Evolutionary conservation across 2,329 filamentous ascomycete species (phyloP).

Genomic region (Diaporthe humulicola): DNA sequence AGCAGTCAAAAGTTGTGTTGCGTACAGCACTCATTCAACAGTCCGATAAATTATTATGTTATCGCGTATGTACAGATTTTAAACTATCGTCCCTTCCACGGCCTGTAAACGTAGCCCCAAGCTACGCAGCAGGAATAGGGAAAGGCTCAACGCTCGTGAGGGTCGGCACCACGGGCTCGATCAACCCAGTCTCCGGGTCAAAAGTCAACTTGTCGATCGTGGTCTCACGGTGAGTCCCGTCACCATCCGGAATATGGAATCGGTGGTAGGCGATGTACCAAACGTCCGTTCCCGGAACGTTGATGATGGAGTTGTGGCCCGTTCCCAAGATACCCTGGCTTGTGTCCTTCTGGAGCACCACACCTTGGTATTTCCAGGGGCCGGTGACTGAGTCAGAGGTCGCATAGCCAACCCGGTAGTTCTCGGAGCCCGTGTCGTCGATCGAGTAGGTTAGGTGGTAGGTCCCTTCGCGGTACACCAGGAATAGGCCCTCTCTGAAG

Average conservation of each 20-base stretch:
- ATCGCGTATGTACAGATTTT: not conserved
- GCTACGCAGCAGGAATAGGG: slow-evolving; percentile 25
- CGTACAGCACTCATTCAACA: not conserved
- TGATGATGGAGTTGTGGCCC: slow-evolving; percentile 60
- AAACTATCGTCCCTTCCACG: too few relatives aligned
- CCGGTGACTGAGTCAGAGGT: slow-evolving; percentile 54
- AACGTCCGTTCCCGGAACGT: slow-evolving; percentile 60
- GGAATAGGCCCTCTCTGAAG: slow-evolving; percentile 59
- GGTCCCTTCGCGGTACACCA: slow-evolving; percentile 58
- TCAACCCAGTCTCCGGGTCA: slow-evolving; percentile 52
- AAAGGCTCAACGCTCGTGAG: slow-evolving; percentile 47
- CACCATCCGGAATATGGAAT: slow-evolving; percentile 59
- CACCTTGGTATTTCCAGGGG: slow-evolving; percentile 59
- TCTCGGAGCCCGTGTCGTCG: slow-evolving; percentile 59
- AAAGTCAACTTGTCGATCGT: slow-evolving; percentile 58
- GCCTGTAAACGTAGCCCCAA: too few relatives aligned
- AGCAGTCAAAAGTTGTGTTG: not conserved
- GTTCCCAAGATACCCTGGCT: slow-evolving; percentile 59
- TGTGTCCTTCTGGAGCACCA: slow-evolving; percentile 58
- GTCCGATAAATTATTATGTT: not conserved
- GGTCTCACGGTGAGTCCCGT: slow-evolving; percentile 58
- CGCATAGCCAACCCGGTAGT: slow-evolving; percentile 63
- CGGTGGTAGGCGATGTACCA: slow-evolving; percentile 66
- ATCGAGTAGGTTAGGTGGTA: slow-evolving; percentile 65
- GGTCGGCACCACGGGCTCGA: slow-evolving; percentile 54